phyloP scores from a whole-genome alignment of 169 alveolate species.

The Cryptosporidium bovis region DNA sequence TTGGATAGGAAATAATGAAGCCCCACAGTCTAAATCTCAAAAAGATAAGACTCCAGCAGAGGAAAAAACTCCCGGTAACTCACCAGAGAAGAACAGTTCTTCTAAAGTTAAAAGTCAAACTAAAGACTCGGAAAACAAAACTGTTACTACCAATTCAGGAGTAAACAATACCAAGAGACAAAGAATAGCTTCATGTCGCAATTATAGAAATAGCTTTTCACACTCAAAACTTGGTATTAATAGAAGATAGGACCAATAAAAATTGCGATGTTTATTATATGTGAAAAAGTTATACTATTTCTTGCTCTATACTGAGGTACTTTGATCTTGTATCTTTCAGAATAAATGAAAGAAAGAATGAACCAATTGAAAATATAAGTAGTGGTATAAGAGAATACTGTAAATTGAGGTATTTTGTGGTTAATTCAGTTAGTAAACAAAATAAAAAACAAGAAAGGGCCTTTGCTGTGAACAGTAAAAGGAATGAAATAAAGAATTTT shows the following conservation, averaged over 20 bases:
- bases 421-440: conserved; percentile 25
- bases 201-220: not conserved
- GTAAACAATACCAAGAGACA: conserved; percentile 22
- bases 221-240: not conserved
- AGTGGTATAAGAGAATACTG: conserved; percentile 44
- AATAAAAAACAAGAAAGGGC: conserved; percentile 40
- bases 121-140: too few relatives aligned
- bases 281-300: not conserved
- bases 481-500: not conserved
- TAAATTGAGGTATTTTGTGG: conserved; percentile 3
- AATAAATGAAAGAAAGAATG: conserved; percentile 52
- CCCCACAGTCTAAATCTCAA: not conserved
- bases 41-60: not conserved
- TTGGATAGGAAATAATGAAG: conserved; percentile 30
- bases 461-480: conserved; percentile 43
- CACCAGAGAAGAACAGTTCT: not conserved
- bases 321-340: conserved; percentile 26
- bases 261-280: not conserved
- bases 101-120: too few relatives aligned
- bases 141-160: too few relatives aligned
- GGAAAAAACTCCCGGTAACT: not conserved
- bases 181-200: conserved; percentile 1
- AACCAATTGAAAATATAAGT: conserved; percentile 54
- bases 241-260: conserved; percentile 18
- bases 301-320: not conserved